A percentile compares a stretch with the other conserved stretches of the same genome.
phyloP scores from a whole-genome alignment of 768 basidiomycete genomes.

The Termitomyces sp. region DNA sequence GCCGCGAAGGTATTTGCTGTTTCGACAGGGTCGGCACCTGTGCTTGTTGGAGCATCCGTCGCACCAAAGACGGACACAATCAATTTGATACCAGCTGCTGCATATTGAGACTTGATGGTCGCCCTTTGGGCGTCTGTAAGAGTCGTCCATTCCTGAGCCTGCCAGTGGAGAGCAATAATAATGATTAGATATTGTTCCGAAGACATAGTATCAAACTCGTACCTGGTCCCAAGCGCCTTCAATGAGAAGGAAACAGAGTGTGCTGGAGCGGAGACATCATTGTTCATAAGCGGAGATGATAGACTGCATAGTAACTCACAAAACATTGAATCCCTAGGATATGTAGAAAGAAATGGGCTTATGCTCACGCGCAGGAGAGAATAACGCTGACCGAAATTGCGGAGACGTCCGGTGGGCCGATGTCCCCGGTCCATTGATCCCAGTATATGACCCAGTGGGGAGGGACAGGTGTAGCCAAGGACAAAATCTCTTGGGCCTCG shows the following conservation, averaged over 20 bases:
- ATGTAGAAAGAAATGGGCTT: background rate
- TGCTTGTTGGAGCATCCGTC: conserved; percentile 53
- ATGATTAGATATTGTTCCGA: background rate
- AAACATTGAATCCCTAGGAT: conserved; percentile 55
- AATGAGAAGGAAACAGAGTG: conserved; percentile 51
- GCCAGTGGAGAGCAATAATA: no score
- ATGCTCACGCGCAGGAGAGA: background rate
- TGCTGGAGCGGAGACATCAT: conserved; percentile 22
- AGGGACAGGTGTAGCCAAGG: conserved; percentile 32
- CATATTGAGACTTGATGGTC: conserved; percentile 50
- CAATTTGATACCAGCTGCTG: conserved; percentile 55
- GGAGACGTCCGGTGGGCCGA: conserved; percentile 46
- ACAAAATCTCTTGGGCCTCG: conserved; percentile 29
- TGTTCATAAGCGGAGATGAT: background rate
- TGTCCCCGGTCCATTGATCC: conserved; percentile 41
- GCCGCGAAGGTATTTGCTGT: conserved; percentile 64
- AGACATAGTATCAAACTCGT: background rate
- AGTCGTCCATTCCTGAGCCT: conserved; percentile 52
- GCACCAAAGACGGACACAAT: conserved; percentile 67
- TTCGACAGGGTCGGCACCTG: conserved; percentile 54
- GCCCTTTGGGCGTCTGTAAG: conserved; percentile 44
- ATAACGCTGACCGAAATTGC: conserved; percentile 33
- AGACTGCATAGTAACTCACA: conserved; percentile 31
- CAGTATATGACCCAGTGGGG: conserved; percentile 50
- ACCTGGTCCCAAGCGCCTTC: conserved; percentile 59